phyloP scores from a whole-genome alignment of 768 basidiomycete species.

The Astraeus odoratus region DNA sequence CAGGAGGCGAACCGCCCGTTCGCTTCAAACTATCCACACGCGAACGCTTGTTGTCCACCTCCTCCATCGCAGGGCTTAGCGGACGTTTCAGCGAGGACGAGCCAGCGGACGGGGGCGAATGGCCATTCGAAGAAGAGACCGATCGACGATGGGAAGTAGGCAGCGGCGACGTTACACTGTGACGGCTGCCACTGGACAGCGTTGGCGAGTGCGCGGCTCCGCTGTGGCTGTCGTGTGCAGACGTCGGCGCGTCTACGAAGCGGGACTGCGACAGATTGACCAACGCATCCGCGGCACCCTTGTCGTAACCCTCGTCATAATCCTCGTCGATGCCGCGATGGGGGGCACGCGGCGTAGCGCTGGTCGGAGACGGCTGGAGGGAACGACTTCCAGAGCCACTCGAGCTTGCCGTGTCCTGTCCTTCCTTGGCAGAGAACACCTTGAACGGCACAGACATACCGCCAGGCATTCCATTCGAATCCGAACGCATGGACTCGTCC shows the following conservation, averaged over 20 bases:
- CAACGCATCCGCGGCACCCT: constrained; percentile 70
- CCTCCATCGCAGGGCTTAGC: constrained; percentile 61
- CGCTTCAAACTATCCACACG: constrained; percentile 50
- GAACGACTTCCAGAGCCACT: constrained; percentile 57
- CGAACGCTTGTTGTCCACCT: constrained; percentile 55
- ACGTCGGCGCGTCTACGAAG: constrained; percentile 23
- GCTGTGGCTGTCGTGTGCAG: constrained; percentile 24
- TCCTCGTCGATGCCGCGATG: constrained; percentile 80
- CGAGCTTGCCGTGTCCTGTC: constrained; percentile 62
- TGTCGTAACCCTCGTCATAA: constrained; percentile 90
- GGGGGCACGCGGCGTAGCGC: constrained; percentile 50
- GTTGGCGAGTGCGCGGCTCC: constrained; percentile 44
- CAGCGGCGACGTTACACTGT: constrained; percentile 41
- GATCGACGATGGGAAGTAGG: constrained; percentile 54
- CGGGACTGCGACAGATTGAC: constrained; percentile 57
- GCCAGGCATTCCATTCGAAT: constrained; percentile 22
- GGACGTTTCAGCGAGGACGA: constrained; percentile 54
- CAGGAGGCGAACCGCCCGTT: constrained; percentile 45
- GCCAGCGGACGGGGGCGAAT: constrained; percentile 51
- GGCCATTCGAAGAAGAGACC: constrained; percentile 58
- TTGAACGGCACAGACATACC: constrained; percentile 29
- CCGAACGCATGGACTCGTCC: constrained; percentile 33
- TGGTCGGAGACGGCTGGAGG: constrained; percentile 67
- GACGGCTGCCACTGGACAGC: constrained; percentile 50
- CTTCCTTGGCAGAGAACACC: constrained; percentile 33